Evolutionary conservation across 2,329 filamentous ascomycete genomes (phyloP).

Genomic region (Ascochyta clinopodiicola): DNA sequence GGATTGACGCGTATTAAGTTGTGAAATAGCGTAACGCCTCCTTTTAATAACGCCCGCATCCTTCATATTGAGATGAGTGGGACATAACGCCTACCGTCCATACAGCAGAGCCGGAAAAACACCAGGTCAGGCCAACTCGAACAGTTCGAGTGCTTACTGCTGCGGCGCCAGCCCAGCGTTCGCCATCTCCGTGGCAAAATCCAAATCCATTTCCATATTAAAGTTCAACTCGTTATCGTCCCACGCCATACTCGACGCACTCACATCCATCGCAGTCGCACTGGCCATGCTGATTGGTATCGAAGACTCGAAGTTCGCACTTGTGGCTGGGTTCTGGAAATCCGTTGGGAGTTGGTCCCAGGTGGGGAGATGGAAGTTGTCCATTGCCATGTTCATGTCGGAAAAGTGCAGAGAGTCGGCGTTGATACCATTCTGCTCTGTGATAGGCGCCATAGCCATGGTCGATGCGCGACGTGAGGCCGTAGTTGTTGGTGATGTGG

Average conservation of each 20-base stretch:
- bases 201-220: conserved; percentile 40
- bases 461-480: conserved; percentile 22
- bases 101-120: not conserved
- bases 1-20: no score
- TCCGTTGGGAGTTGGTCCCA: conserved; percentile 38
- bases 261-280: conserved; percentile 13
- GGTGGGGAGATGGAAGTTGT: conserved; percentile 32
- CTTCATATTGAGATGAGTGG: not conserved
- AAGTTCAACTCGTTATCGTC: conserved; percentile 43
- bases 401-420: not conserved
- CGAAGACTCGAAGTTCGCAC: conserved; percentile 22
- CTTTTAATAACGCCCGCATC: not conserved
- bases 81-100: not conserved
- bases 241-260: conserved; percentile 31
- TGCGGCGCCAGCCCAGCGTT: conserved; percentile 6
- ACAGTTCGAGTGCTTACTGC: not conserved
- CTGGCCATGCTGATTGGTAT: conserved; percentile 24
- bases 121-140: not conserved
- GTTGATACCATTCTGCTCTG: conserved; percentile 26
- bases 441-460: conserved; percentile 25
- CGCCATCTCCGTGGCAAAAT: conserved; percentile 19
- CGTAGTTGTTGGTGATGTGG: conserved; percentile 23
- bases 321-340: conserved; percentile 34
- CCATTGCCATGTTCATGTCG: conserved; percentile 7
- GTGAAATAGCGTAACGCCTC: no score